phyloP scores from a whole-genome alignment of 371 early-diverging fungal genomes.

The Sporodiniella umbellata region DNA sequence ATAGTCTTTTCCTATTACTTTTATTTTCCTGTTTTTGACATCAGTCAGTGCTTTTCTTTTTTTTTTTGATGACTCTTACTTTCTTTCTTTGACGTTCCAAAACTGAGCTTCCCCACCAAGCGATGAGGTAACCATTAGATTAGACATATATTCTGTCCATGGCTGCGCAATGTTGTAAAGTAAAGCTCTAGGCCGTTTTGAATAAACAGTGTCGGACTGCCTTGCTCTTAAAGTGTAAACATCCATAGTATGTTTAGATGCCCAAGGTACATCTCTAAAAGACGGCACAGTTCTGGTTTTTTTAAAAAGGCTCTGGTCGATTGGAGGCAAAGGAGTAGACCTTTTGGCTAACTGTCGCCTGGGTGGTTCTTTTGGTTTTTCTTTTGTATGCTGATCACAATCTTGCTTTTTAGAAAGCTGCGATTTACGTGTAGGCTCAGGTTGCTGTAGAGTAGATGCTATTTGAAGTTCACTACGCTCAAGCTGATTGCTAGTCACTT shows the following conservation, averaged over 20 bases:
- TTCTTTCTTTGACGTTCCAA: slow-evolving; percentile 11
- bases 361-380: too few species aligned
- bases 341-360: neutral
- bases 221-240: slow-evolving; percentile 1
- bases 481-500: too few species aligned
- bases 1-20: slow-evolving; percentile 17
- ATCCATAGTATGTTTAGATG: slow-evolving; percentile 7
- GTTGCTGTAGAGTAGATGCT: too few species aligned
- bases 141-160: slow-evolving; percentile 6
- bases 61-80: slow-evolving; percentile 4
- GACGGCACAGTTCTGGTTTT: neutral
- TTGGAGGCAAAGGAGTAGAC: neutral
- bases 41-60: neutral
- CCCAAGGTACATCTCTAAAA: neutral
- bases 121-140: slow-evolving; percentile 29
- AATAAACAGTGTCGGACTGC: neutral
- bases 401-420: too few species aligned
- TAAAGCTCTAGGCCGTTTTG: slow-evolving; percentile 34
- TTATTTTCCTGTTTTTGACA: slow-evolving; percentile 12
- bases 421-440: too few species aligned
- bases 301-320: neutral
- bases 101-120: slow-evolving; percentile 37
- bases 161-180: slow-evolving; percentile 23
- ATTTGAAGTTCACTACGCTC: too few species aligned
- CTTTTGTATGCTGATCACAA: too few species aligned